These are phyloP conservation scores for Aechmea fasciata DNA, from an alignment of 176 grass and related monocot genomes.

Conservation along the genomic window DNA sequence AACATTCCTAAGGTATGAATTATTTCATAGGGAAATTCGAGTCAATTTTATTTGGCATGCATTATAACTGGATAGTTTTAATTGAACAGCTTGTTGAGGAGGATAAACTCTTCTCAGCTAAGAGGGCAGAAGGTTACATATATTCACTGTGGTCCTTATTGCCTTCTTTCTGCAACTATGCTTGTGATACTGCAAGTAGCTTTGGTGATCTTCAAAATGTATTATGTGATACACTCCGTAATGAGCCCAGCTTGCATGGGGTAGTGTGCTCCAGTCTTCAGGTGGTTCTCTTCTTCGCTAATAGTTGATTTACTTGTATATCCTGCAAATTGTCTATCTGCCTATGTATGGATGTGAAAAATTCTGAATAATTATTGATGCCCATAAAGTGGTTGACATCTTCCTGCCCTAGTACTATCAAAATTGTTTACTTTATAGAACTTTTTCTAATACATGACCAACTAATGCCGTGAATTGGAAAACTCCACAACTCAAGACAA, in stretches of 20 bases:
- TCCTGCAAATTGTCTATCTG: not conserved
- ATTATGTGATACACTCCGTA: conserved; percentile 56
- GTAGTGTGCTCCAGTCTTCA: conserved; percentile 86
- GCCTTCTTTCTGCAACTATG: conserved; percentile 87
- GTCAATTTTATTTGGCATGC: conserved; percentile 9
- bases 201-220: conserved; percentile 53
- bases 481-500: no score
- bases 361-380: not conserved
- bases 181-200: conserved; percentile 55
- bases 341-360: not conserved
- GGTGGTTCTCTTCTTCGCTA: conserved; percentile 21
- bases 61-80: conserved; percentile 21
- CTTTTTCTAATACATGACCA: no score
- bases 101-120: conserved; percentile 64
- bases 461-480: no score
- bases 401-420: not conserved
- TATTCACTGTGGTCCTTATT: conserved; percentile 93
- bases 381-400: no score
- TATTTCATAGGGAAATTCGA: conserved; percentile 10
- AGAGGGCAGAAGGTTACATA: conserved; percentile 74
- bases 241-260: conserved; percentile 54
- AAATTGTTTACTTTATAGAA: no score
- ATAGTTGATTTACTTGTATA: not conserved
- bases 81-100: conserved; percentile 60
- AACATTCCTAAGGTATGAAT: conserved; percentile 53